Base-by-base conservation (phyloP, 176 grass and related monocot species). In the Bolboschoenus planiculmis region DNA sequence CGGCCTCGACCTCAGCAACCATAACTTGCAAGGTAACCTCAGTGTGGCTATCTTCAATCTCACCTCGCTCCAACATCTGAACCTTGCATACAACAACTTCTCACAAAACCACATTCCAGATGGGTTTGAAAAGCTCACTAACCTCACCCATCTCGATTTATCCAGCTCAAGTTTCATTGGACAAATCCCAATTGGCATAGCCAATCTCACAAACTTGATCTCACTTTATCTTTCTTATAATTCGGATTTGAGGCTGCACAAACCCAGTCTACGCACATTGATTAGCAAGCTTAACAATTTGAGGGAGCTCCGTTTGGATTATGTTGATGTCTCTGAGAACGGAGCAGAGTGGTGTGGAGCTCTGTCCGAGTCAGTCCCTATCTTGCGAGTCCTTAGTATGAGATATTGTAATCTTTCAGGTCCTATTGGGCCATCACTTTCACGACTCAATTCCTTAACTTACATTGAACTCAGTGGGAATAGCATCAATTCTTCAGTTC, bases 31-130 rank as follows among this genome's bases (percentile, higher is more conserved):
- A 54, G 85, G 85, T 78, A 84, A 85, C 73, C 1, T 18, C 65
- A n/a, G 42, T 90, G 39, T 67, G 40, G 29, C 18, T 20, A 21
- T 83, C 3, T n/a, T 9, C 67, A 58, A 83, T 84, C 21, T 13
- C 26, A 60, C 80, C 70, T 90, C 80, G 33, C 5, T 55, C 4
- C 1, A 78, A 20, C 16, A 78, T 24, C 43, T 78, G 20, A 78
- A 78, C 29, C 73, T 78, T 18, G 73, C 73, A 4, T 20, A 33
- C 7, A 78, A 78, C 16, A 4, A 78, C 29, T 78, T 54, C 20
- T 33, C 44, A 40, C 0, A 13, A n/a, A n/a, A n/a, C 2, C 13
- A 53, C 1, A 53, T 53, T 2, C 50, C 50, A 53, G 50, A 53
- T 53, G 50, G 50, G 50, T 53, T 53, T 18, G 50, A 53, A 2